Evolutionary conservation across 164 flowering plant species (phyloP).

Genomic region (Kingdonia uniflora): DNA sequence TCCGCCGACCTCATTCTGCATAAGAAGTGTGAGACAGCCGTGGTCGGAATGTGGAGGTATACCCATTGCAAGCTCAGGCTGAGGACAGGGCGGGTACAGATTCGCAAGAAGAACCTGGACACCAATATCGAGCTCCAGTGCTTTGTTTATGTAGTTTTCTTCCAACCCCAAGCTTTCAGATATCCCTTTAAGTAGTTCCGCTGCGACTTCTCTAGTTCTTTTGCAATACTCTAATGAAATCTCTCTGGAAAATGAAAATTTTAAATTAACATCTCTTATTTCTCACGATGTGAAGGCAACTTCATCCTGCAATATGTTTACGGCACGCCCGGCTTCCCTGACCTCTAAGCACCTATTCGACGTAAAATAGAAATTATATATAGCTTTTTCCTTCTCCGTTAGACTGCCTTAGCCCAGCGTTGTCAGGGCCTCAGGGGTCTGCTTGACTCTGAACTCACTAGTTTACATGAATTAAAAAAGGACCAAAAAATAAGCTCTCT

Average conservation of each 20-base stretch:
- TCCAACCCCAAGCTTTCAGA: slow-evolving; percentile 2
- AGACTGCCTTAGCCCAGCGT: too few species aligned
- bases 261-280: not conserved
- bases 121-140: not conserved
- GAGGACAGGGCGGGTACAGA: not conserved
- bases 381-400: too few species aligned
- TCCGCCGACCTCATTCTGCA: too few species aligned
- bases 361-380: too few species aligned
- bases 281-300: not conserved
- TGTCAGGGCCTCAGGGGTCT: too few species aligned
- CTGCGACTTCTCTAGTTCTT: slow-evolving; percentile 2
- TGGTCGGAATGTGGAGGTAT: not conserved
- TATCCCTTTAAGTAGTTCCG: not conserved
- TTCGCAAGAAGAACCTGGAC: not conserved
- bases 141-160: not conserved
- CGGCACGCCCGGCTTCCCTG: too few species aligned
- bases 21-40: not conserved
- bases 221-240: not conserved
- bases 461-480: too few species aligned
- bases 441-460: too few species aligned
- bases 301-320: too few species aligned
- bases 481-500: too few species aligned
- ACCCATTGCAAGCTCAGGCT: slow-evolving; percentile 1
- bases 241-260: not conserved
- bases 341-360: too few species aligned